These are phyloP conservation scores for Veloporphyrellus conicus DNA, from an alignment of 1,284 basidiomycete genomes.

Conservation along the genomic window DNA sequence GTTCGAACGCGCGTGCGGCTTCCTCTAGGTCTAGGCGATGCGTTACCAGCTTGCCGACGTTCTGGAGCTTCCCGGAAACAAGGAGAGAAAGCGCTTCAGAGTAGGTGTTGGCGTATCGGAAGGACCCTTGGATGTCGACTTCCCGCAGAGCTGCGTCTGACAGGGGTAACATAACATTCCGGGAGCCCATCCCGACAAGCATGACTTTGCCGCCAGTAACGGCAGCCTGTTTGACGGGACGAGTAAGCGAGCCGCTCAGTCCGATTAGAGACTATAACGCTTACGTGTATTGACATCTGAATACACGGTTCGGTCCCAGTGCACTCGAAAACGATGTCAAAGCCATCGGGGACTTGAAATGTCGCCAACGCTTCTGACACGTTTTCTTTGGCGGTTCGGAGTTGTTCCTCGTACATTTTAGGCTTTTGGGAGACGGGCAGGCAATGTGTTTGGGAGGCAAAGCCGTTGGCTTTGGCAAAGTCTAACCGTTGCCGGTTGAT, in stretches of 20 bases:
- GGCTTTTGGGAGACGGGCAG: slow-evolving; percentile 50
- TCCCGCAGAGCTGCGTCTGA: slow-evolving; percentile 81
- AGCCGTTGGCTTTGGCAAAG: slow-evolving; percentile 71
- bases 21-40: slow-evolving; percentile 71
- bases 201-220: slow-evolving; percentile 83
- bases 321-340: slow-evolving; percentile 92
- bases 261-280: slow-evolving; percentile 29
- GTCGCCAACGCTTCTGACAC: slow-evolving; percentile 51
- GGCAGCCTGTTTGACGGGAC: slow-evolving; percentile 54
- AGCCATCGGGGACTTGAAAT: slow-evolving; percentile 70
- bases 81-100: slow-evolving; percentile 79
- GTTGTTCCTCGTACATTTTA: slow-evolving; percentile 58
- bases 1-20: slow-evolving; percentile 72
- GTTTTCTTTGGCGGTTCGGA: slow-evolving; percentile 63
- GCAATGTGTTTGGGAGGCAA: slow-evolving; percentile 70
- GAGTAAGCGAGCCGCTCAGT: slow-evolving; percentile 13
- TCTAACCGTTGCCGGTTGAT: slow-evolving; percentile 78
- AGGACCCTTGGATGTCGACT: slow-evolving; percentile 90
- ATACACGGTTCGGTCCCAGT: slow-evolving; percentile 90
- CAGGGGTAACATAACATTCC: slow-evolving; percentile 78
- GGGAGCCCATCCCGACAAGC: slow-evolving; percentile 93
- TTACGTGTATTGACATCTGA: slow-evolving; percentile 80
- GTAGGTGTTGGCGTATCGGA: slow-evolving; percentile 88
- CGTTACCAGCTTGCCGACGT: slow-evolving; percentile 75
- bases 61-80: slow-evolving; percentile 56